These are phyloP conservation scores for Oryza officinalis DNA, from an alignment of 176 grass and related monocot genomes.

Conservation along the genomic window DNA sequence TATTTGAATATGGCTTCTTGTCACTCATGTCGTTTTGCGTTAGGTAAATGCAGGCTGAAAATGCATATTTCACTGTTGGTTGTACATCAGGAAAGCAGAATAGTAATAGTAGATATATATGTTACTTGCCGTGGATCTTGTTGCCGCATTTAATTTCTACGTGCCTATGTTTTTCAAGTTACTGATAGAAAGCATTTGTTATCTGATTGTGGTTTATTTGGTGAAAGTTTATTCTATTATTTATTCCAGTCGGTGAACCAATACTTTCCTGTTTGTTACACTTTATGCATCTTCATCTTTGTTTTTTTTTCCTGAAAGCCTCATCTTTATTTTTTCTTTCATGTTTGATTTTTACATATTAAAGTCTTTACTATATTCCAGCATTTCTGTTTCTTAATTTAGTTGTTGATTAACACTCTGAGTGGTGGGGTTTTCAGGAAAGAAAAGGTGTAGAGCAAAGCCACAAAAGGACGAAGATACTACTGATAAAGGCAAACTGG, in stretches of 20 bases:
- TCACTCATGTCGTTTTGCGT: background rate
- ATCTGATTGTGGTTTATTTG: background rate
- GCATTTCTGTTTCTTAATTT: background rate
- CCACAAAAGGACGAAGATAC: conserved; percentile 52
- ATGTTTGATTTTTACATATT: conserved; percentile 20
- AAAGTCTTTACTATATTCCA: background rate
- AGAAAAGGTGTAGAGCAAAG: conserved; percentile 66
- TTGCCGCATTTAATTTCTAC: background rate
- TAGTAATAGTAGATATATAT: background rate
- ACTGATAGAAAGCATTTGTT: conserved; percentile 17
- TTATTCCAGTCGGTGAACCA: conserved; percentile 10
- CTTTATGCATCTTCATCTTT: background rate
- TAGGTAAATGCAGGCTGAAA: background rate
- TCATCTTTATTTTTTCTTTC: conserved; percentile 9
- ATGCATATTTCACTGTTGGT: background rate
- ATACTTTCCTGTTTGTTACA: background rate
- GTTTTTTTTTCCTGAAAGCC: background rate
- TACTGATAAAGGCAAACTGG: conserved; percentile 37
- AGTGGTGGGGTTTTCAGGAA: conserved; percentile 53
- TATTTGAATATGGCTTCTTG: background rate
- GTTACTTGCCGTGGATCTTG: background rate
- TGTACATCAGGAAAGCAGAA: background rate
- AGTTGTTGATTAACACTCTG: conserved; percentile 22
- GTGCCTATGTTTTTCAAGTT: conserved; percentile 17
- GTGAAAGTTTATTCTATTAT: conserved; percentile 24